phyloP scores from a whole-genome alignment of 169 alveolate genomes.

The Cryptosporidium meleagridis region DNA sequence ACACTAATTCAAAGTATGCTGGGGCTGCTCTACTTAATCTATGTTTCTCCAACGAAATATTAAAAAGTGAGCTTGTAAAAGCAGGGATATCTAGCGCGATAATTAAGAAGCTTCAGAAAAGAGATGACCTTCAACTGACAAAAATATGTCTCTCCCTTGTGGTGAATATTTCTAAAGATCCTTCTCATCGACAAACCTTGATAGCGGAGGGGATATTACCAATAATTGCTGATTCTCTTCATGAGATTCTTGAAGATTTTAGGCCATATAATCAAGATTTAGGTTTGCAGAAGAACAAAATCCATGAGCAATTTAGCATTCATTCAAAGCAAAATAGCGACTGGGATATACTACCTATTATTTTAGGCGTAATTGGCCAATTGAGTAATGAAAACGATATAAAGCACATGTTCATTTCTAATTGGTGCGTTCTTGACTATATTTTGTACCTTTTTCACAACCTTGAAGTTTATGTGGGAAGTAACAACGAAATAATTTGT shows the following conservation, averaged over 20 bases:
- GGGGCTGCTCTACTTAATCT: conserved; percentile 52
- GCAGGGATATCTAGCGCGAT: conserved; percentile 44
- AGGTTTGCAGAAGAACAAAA: not conserved
- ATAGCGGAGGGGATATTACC: conserved; percentile 61
- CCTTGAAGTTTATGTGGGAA: conserved; percentile 28
- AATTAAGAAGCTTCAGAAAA: conserved; percentile 5
- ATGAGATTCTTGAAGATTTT: conserved; percentile 32
- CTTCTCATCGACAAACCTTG: conserved; percentile 45
- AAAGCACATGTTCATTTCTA: conserved; percentile 22
- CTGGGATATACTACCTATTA: conserved; percentile 41
- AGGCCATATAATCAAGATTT: not conserved
- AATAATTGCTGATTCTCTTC: conserved; percentile 41
- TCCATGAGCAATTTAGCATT: not conserved
- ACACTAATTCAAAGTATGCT: conserved; percentile 37
- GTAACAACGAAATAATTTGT: conserved; percentile 26
- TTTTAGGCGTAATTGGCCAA: conserved; percentile 58
- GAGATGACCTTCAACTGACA: conserved; percentile 64
- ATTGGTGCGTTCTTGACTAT: conserved; percentile 64
- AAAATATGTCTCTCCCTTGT: conserved; percentile 52
- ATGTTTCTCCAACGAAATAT: conserved; percentile 37
- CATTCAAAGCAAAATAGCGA: conserved; percentile 17
- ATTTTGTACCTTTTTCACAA: conserved; percentile 37
- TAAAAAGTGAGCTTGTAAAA: conserved; percentile 27
- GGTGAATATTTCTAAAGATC: conserved; percentile 34
- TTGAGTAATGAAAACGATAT: conserved; percentile 49